Evolutionary conservation across 257 asterid genomes (phyloP), one percentile per base, ranked within the genome.

Genomic region (Echites panduratus): DNA sequence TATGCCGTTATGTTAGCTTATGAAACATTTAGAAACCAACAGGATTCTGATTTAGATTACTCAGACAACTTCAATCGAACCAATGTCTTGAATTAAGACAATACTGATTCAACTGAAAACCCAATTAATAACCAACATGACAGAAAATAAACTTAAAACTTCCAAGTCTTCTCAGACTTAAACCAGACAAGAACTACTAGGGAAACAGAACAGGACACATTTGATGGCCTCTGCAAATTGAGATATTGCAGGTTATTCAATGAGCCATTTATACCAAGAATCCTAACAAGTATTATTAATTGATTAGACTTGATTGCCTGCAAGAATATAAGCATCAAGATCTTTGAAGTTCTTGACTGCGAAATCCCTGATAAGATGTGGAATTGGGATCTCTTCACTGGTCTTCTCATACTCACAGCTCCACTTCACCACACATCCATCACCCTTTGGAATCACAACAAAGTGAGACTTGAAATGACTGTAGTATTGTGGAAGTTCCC

Each of bases 401-500:
- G 88, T 86, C 88, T 86, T 93, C 14, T 86, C 89, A 43, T 82
- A 93, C 44, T 85, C 91, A 53, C 96, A 84, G 4, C 63, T 54
- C 97, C 97, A 92, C 63, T 90, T 90, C 75, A 90, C 87, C 8
- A 59, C 29, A 19, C 89, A 81, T 17, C 89, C 93, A 70, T 84
- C 82, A 0, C 84, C 95, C 69, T 85, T 85, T 0, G 82, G 70
- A 68, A 66, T 71, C 48, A 89, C 89, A 12, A 7, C 38, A 0
- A 90, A 75, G 44, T 43, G 74, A 3, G 86, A 88, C 79, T 82
- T 90, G 80, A 90, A 89, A 73, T 84, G 76, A 22, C 78, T 85
- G 91, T 93, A 93, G 85, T 75, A 89, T 8, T 89, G 82, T 77
- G 89, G 19, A 11, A 87, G 66, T 24, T 90, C 97, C 5, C 97